Evolutionary conservation across 192 early-diverging fungal genomes (phyloP).

Genomic region (Dissophora globulifera): DNA sequence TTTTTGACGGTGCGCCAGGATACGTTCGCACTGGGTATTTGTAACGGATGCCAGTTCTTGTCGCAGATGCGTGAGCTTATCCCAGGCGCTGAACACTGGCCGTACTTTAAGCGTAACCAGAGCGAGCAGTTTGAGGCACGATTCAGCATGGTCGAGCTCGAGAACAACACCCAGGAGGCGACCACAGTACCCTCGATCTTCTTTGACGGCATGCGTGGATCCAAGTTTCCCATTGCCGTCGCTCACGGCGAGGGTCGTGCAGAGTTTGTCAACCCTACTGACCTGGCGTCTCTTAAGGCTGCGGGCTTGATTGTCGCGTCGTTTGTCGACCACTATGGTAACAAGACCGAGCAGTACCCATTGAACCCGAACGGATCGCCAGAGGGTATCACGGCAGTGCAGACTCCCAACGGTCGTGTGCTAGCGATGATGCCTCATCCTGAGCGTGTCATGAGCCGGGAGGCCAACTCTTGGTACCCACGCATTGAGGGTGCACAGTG

Average conservation of each 20-base stretch:
- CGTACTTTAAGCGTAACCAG: slow-evolving; percentile 89
- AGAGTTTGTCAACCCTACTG: slow-evolving; percentile 66
- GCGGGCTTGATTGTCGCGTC: slow-evolving; percentile 71
- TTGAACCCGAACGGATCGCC: slow-evolving; percentile 97
- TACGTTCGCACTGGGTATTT: slow-evolving; percentile 97
- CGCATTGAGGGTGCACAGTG: slow-evolving; percentile 59
- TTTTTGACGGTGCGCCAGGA: slow-evolving; percentile 87
- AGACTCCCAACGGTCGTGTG: slow-evolving; percentile 87
- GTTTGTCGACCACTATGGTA: slow-evolving; percentile 90
- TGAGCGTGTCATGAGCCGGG: slow-evolving; percentile 87
- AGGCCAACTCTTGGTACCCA: slow-evolving; percentile 92
- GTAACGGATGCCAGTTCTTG: slow-evolving; percentile 99
- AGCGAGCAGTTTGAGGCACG: slow-evolving; percentile 98
- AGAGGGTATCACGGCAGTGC: slow-evolving; percentile 87
- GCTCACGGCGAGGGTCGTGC: slow-evolving; percentile 98
- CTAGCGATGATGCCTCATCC: slow-evolving; percentile 99
- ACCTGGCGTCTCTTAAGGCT: slow-evolving; percentile 55
- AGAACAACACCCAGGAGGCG: slow-evolving; percentile 39
- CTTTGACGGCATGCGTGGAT: slow-evolving; percentile 91
- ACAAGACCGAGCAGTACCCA: slow-evolving; percentile 86
- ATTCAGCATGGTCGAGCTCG: slow-evolving; percentile 80
- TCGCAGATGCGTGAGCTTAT: slow-evolving; percentile 86
- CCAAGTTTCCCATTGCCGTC: slow-evolving; percentile 90
- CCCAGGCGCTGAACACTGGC: slow-evolving; percentile 90
- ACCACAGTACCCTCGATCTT: slow-evolving; percentile 72